phyloP scores from a whole-genome alignment of 129 eudicot species.

The Artemisia tridentata region DNA sequence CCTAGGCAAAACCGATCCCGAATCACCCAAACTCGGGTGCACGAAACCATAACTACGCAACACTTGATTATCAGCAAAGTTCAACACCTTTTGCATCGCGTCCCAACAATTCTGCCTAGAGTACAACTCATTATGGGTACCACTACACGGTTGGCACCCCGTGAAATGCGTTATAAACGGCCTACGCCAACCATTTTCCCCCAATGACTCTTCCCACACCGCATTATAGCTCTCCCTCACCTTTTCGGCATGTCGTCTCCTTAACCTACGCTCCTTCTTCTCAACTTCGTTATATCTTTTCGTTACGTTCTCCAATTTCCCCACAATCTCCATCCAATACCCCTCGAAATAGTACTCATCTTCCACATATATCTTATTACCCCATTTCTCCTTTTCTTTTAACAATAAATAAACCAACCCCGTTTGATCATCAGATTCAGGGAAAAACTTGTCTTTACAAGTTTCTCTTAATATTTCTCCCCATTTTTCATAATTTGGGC shows the following conservation, averaged over 20 bases:
- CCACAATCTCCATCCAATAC: constrained; percentile 78
- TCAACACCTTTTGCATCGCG: constrained; percentile 57
- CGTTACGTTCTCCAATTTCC: constrained; percentile 37
- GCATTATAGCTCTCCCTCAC: constrained; percentile 42
- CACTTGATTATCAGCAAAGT: constrained; percentile 55
- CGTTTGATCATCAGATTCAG: constrained; percentile 76
- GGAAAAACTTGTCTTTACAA: constrained; percentile 55
- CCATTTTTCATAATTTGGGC: constrained; percentile 67
- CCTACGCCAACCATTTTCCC: constrained; percentile 48
- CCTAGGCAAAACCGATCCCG: constrained; percentile 19
- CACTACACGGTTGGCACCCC: constrained; percentile 69
- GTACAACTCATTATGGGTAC: constrained; percentile 44
- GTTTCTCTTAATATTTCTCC: constrained; percentile 43
- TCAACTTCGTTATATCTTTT: constrained; percentile 41
- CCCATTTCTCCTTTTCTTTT: constrained; percentile 70
- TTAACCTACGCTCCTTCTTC: constrained; percentile 39
- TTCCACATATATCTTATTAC: constrained; percentile 61
- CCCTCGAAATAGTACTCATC: constrained; percentile 70
- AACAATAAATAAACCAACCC: constrained; percentile 58
- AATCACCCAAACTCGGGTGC: constrained; percentile 32
- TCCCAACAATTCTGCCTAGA: constrained; percentile 39
- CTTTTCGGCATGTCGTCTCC: constrained; percentile 75
- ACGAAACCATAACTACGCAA: constrained; percentile 29
- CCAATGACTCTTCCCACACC: constrained; percentile 49
- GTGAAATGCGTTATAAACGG: constrained; percentile 77